Evolutionary conservation across 2,329 filamentous ascomycete genomes (phyloP), one percentile per base, ranked within the genome.

Genomic region (Coleophoma eucalyptorum): DNA sequence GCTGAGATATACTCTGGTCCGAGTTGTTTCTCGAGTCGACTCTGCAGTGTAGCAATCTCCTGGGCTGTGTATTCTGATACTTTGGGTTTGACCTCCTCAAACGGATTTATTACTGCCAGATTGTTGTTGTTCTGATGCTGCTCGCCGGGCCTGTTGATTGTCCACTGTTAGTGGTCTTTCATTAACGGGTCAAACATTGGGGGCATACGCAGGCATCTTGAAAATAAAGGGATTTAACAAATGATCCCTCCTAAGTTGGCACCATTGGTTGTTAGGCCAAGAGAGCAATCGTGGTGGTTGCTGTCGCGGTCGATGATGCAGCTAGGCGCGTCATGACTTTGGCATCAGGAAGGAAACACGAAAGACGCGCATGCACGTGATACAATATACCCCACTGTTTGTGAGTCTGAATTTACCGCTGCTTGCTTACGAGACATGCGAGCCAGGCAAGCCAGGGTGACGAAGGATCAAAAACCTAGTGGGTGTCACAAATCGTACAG

Each of bases 1-100:
- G 90, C 83, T 2, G 93, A 97, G 52, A 99, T 89, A 68, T 95
- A 99, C 71, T 99, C 95, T 0, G 94, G 94, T 0, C 94, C 94
- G 11, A 99, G 82, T 66, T 97, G 92, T 65, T 92, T 95, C 65
- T 97, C 89, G 31, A 99, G 81, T 32, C 90, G 85, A 58, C 83
- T 83, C 64, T 96, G 89, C 13, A 99, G 77, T 0, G 90, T 93
- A 19, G 91, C 91, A 52, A 97, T 93, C 67, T 99, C 87, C 59
- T 83, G 78, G n/a, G 92, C 90, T 0, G 91, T 96, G 73, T 90
- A 99, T 65, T 89, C 83, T 48, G 81, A 86, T 31, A 96, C 79
- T 40, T 81, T 82, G 46, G 79, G 81, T 64, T 78, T 79, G 2
- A 73, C 68, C 59, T 93, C 87, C 67, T 90, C 85, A 69, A 94